Evolutionary conservation across 1,284 basidiomycete genomes (phyloP).

Genomic region (Pyrrhoderma lamaoense): DNA sequence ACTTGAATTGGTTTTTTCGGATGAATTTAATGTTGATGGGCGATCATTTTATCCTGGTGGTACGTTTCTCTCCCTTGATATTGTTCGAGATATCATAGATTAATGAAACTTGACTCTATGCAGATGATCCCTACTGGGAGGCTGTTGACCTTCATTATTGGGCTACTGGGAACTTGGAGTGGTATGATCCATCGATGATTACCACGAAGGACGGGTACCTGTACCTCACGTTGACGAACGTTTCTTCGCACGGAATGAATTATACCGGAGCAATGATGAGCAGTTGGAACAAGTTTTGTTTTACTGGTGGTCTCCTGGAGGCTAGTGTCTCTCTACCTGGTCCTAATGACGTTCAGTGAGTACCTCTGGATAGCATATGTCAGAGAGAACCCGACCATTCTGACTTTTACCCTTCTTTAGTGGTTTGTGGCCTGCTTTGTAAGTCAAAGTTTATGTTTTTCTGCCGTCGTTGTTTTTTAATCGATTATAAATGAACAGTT

Average conservation of each 20-base stretch:
- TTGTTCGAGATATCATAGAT: background rate
- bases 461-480: background rate
- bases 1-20: conserved; percentile 55
- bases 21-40: conserved; percentile 60
- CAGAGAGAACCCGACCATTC: too few relatives aligned
- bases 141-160: conserved; percentile 71
- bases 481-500: conserved; percentile 20
- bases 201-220: conserved; percentile 39
- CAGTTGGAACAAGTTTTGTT: conserved; percentile 48
- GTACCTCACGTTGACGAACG: conserved; percentile 44
- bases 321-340: conserved; percentile 4
- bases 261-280: conserved; percentile 2
- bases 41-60: conserved; percentile 49
- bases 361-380: background rate
- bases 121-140: conserved; percentile 58
- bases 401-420: conserved; percentile 20
- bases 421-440: conserved; percentile 42
- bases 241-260: conserved; percentile 27
- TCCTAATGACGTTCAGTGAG: background rate
- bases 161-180: conserved; percentile 41
- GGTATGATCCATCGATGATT: conserved; percentile 32
- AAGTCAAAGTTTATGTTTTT: background rate
- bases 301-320: conserved; percentile 39
- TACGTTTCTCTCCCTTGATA: too few relatives aligned
- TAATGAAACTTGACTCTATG: background rate